These are phyloP conservation scores for Alternaria sp. DNA, from an alignment of 2,329 filamentous ascomycete genomes.

Conservation along the genomic window DNA sequence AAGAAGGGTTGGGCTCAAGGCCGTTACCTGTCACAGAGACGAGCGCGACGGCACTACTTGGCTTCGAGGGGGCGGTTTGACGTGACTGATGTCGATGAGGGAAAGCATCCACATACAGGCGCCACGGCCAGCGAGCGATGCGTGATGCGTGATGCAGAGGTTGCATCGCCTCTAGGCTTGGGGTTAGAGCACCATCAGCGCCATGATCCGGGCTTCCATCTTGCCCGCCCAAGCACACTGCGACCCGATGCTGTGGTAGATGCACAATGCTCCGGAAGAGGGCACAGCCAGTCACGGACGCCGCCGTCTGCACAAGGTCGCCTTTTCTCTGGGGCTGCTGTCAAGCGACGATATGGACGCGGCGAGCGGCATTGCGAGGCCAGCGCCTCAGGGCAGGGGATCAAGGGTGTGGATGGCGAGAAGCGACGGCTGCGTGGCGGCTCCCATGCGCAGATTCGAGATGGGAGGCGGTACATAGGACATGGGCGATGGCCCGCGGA, in stretches of 20 bases:
- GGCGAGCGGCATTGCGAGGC: conserved; percentile 36
- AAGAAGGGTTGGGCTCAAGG: conserved; percentile 27
- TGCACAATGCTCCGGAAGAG: conserved; percentile 51
- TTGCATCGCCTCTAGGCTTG: conserved; percentile 39
- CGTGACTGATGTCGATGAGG: conserved; percentile 21
- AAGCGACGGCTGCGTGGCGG: conserved; percentile 27
- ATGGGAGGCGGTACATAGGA: conserved; percentile 24
- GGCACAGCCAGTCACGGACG: conserved; percentile 33
- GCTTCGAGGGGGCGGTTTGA: conserved; percentile 24
- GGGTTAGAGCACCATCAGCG: conserved; percentile 35
- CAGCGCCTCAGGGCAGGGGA: conserved; percentile 10
- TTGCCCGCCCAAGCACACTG: conserved; percentile 29
- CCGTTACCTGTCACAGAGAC: conserved; percentile 50
- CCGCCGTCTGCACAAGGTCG: conserved; percentile 27
- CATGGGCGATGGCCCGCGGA: conserved; percentile 19
- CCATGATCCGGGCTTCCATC: conserved; percentile 45
- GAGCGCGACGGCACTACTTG: conserved; percentile 29
- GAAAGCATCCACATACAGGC: conserved; percentile 27
- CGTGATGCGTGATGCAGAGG: conserved; percentile 20
- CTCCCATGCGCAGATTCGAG: conserved; percentile 28
- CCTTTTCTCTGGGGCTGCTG: conserved; percentile 19
- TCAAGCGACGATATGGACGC: conserved; percentile 19
- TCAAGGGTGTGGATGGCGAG: conserved; percentile 19
- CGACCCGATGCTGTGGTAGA: conserved; percentile 43
- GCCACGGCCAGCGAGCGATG: conserved; percentile 34